Base-by-base conservation (phyloP, 2,329 filamentous ascomycete species). In the Helotiales sp. region DNA sequence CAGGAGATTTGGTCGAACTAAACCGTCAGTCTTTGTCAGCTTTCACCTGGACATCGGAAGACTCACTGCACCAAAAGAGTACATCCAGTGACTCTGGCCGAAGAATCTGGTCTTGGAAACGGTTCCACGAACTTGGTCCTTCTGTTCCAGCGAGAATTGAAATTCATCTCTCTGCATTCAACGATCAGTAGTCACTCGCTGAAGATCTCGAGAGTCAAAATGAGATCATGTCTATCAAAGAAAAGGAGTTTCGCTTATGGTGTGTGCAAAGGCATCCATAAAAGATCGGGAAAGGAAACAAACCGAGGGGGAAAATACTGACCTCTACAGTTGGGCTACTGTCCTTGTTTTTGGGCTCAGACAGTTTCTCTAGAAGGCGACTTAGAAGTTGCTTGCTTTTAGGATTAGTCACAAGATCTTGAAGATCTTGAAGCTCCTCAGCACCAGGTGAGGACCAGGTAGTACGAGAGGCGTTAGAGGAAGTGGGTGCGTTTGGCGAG, bases 21-120 rank as follows among this genome's bases (percentile, higher is more conserved):
- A 22, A 5, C 20, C 3, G 22, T 67, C n/a, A 68, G 55, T 15
- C 15, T 15, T 26, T n/a, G n/a, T n/a, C n/a, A n/a, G n/a, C n/a
- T n/a, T n/a, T n/a, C n/a, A n/a, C n/a, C n/a, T n/a, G n/a, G n/a
- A n/a, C n/a, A n/a, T n/a, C n/a, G n/a, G n/a, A n/a, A 24, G 17
- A 67, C 68, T 59, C 70, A 74, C 72, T 59, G 69, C 64, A 47
- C 66, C 69, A 28, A 72, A 72, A 3, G 71, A 71, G 47, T 71
- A 66, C 69, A 72, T 72, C 73, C 73, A 76, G 55, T 76, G 73
- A 50, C 68, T 74, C 24, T 70, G 68, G 6, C 74, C 74, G 59
- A 70, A 74, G 28, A 72, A 73, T 26, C 72, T 58, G 1, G 73
- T 73, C 52, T 75, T 75, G 7, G 72, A 70, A 3, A 74, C 49